Percentiles rank a stretch among this genome's conserved stretches.
These are phyloP conservation scores for Trifolium dubium DNA, from an alignment of 306 rosid genomes.

Conservation along the genomic window DNA sequence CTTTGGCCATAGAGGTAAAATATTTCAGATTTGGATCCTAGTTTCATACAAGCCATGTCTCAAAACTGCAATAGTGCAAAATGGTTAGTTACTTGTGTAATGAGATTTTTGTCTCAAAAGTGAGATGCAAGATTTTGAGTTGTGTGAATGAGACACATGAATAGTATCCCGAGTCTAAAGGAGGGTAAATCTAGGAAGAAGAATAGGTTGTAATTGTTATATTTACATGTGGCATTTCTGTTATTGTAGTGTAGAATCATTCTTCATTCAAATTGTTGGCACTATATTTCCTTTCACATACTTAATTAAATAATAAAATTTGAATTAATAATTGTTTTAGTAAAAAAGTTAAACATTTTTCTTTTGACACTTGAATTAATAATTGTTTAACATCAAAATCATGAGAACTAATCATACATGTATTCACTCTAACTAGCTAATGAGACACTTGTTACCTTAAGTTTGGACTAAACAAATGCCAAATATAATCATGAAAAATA, in stretches of 20 bases:
- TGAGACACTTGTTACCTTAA: too few species aligned
- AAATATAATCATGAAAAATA: too few species aligned
- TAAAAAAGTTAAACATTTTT: too few species aligned
- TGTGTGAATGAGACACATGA: conserved; percentile 27
- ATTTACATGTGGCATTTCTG: conserved; percentile 16
- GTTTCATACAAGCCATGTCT: conserved; percentile 70
- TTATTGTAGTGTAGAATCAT: conserved; percentile 51
- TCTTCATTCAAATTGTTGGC: conserved; percentile 14
- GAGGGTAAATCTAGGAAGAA: conserved; percentile 61
- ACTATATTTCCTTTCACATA: background rate
- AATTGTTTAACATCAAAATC: too few species aligned
- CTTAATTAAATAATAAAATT: background rate
- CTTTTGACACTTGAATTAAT: background rate
- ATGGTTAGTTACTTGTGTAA: background rate
- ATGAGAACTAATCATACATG: too few species aligned
- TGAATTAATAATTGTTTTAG: too few species aligned
- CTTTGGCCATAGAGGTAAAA: conserved; percentile 67
- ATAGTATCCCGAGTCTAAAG: conserved; percentile 70
- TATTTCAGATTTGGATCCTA: conserved; percentile 83
- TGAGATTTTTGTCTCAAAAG: conserved; percentile 30
- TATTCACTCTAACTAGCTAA: too few species aligned
- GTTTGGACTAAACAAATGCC: too few species aligned
- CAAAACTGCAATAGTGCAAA: background rate
- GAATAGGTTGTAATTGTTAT: conserved; percentile 62
- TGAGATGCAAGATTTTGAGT: conserved; percentile 23